Evolutionary conservation across 1,139 yeast genomes (phyloP).

Genomic region (Yamadazyma dendronema): DNA sequence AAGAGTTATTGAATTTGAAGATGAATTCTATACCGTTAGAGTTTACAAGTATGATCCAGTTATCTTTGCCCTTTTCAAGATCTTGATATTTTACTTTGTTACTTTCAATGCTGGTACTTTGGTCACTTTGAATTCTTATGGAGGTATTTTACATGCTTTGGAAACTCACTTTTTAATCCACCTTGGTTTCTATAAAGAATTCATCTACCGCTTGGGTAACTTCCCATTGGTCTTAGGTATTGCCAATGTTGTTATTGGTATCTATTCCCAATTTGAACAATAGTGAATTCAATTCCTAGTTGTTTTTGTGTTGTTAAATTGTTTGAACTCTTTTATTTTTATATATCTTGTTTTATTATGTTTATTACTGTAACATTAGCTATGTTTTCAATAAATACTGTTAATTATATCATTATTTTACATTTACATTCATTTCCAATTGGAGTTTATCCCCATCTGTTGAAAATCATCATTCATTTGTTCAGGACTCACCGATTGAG

Average conservation of each 20-base stretch:
- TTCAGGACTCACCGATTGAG: constrained; percentile 34
- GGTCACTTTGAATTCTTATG: constrained; percentile 24
- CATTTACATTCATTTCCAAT: constrained; percentile 28
- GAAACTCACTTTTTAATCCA: constrained; percentile 36
- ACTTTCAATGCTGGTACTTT: constrained; percentile 31
- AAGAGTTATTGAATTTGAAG: constrained; percentile 40
- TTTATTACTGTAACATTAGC: constrained; percentile 18
- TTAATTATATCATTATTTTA: neutral
- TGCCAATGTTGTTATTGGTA: constrained; percentile 48
- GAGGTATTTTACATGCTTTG: constrained; percentile 37
- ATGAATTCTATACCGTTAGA: constrained; percentile 37
- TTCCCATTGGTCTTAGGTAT: constrained; percentile 49
- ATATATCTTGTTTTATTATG: constrained; percentile 12
- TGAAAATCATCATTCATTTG: constrained; percentile 38
- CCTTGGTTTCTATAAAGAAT: constrained; percentile 37
- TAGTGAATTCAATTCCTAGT: constrained; percentile 20
- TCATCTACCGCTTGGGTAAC: constrained; percentile 41
- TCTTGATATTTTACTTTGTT: constrained; percentile 45
- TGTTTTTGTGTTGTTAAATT: constrained; percentile 4
- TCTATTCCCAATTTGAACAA: constrained; percentile 50
- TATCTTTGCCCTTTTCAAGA: constrained; percentile 52
- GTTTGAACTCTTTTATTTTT: constrained; percentile 4
- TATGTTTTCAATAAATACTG: constrained; percentile 11
- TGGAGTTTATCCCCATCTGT: constrained; percentile 34
- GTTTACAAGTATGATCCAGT: constrained; percentile 54